These are phyloP conservation scores for Yamadazyma songkhlaensis DNA, from an alignment of 1,139 yeast genomes.

Conservation along the genomic window DNA sequence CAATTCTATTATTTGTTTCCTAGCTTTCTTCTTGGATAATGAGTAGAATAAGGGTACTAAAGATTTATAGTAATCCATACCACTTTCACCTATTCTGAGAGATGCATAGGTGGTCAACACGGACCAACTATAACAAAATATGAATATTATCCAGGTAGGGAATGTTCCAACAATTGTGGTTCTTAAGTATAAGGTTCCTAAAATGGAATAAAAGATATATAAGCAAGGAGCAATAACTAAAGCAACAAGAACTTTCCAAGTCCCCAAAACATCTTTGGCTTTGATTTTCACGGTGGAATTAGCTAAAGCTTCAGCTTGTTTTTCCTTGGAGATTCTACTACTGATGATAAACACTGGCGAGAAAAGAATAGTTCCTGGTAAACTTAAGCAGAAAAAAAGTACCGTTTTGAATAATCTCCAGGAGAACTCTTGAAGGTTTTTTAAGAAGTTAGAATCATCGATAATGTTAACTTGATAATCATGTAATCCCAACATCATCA, in stretches of 20 bases:
- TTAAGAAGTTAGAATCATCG: constrained; percentile 24
- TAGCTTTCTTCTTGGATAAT: constrained; percentile 40
- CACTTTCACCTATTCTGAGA: constrained; percentile 42
- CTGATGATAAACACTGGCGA: constrained; percentile 44
- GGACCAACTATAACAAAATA: constrained; percentile 36
- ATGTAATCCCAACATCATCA: constrained; percentile 36
- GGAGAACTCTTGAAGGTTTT: constrained; percentile 25
- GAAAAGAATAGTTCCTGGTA: constrained; percentile 44
- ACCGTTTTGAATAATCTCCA: constrained; percentile 30
- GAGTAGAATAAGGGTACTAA: constrained; percentile 37
- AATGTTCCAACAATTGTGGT: constrained; percentile 8
- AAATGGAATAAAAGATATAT: constrained; percentile 39
- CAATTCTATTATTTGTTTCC: constrained; percentile 46
- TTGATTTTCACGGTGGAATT: constrained; percentile 43
- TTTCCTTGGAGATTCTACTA: constrained; percentile 30
- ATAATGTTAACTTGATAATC: constrained; percentile 45
- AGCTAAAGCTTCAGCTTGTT: constrained; percentile 42
- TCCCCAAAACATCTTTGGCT: constrained; percentile 45
- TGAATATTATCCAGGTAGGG: constrained; percentile 19
- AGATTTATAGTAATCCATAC: constrained; percentile 40
- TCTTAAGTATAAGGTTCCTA: constrained; percentile 34
- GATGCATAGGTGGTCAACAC: constrained; percentile 43
- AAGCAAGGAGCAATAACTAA: constrained; percentile 42
- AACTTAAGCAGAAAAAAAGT: constrained; percentile 33
- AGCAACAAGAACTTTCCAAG: constrained; percentile 48